Evolutionary conservation across 1,284 basidiomycete species (phyloP).

Genomic region (Apiotrichum gamsii): DNA sequence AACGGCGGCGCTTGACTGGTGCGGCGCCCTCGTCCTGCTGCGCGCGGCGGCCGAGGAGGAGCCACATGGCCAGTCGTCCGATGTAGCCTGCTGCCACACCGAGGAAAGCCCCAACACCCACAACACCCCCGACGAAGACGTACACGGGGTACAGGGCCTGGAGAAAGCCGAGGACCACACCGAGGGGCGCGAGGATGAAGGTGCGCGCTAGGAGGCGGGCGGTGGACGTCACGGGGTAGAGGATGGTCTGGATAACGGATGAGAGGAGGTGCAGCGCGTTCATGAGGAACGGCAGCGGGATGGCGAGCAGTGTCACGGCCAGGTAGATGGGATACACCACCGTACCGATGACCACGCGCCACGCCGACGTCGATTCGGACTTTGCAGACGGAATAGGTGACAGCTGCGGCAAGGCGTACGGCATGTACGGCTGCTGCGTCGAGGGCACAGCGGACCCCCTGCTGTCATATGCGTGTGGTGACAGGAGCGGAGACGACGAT

Average conservation of each 20-base stretch:
- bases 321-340: slow-evolving; percentile 38
- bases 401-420: slow-evolving; percentile 29
- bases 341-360: slow-evolving; percentile 21
- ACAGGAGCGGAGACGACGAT: slow-evolving; percentile 17
- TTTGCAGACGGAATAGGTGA: background rate
- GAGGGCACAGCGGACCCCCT: slow-evolving; percentile 3
- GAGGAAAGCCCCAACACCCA: slow-evolving; percentile 33
- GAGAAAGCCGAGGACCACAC: slow-evolving; percentile 19
- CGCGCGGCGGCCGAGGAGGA: slow-evolving; percentile 6
- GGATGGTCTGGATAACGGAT: slow-evolving; percentile 20
- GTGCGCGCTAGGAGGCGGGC: slow-evolving; percentile 22
- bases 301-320: slow-evolving; percentile 28
- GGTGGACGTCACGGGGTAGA: slow-evolving; percentile 36
- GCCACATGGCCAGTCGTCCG: slow-evolving; percentile 22
- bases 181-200: slow-evolving; percentile 30
- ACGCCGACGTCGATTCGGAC: slow-evolving; percentile 14
- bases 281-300: slow-evolving; percentile 32
- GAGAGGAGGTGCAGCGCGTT: slow-evolving; percentile 24
- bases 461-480: slow-evolving; percentile 4
- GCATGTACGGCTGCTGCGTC: slow-evolving; percentile 22
- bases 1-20: background rate
- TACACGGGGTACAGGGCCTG: slow-evolving; percentile 35
- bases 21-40: no score
- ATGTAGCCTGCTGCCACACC: slow-evolving; percentile 35
- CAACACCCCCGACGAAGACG: slow-evolving; percentile 37